Conservation (phyloP, 2,329 filamentous ascomycete genomes). For the Ophiostoma quercus region DNA sequence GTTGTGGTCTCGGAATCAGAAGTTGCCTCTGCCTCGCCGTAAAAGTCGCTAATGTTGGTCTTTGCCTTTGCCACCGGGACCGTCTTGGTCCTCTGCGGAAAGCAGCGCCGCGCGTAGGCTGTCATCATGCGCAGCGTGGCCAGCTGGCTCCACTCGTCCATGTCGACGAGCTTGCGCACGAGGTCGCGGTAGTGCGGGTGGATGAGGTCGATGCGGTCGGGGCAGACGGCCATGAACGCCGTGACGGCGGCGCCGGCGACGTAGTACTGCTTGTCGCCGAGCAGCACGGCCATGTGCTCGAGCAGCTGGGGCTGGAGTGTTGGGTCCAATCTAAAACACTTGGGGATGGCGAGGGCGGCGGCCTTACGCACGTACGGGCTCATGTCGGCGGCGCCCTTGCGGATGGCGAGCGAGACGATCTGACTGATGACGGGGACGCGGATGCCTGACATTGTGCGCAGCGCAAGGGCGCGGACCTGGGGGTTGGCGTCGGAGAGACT, state of each 20-base stretch:
- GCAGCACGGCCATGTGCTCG: slow-evolving; percentile 70
- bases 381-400: slow-evolving; percentile 89
- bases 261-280: slow-evolving; percentile 91
- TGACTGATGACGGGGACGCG: slow-evolving; percentile 96
- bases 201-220: slow-evolving; percentile 78
- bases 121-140: slow-evolving; percentile 77
- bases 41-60: slow-evolving; percentile 37
- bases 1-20: slow-evolving; percentile 40
- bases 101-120: slow-evolving; percentile 79
- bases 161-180: slow-evolving; percentile 88
- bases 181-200: slow-evolving; percentile 83
- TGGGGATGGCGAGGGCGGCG: slow-evolving; percentile 88
- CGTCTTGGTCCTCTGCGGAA: slow-evolving; percentile 58
- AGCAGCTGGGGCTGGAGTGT: slow-evolving; percentile 77
- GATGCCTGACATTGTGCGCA: slow-evolving; percentile 96
- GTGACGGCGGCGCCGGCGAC: slow-evolving; percentile 91
- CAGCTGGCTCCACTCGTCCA: slow-evolving; percentile 98
- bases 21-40: neutral
- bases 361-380: slow-evolving; percentile 89
- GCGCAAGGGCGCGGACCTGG: slow-evolving; percentile 81
- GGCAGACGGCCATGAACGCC: slow-evolving; percentile 84
- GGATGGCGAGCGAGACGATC: slow-evolving; percentile 93
- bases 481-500: slow-evolving; percentile 89
- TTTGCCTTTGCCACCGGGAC: slow-evolving; percentile 25
- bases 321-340: slow-evolving; percentile 89